Conservation (phyloP, 2,329 filamentous ascomycete genomes). For the Colletotrichum eremochloae region DNA sequence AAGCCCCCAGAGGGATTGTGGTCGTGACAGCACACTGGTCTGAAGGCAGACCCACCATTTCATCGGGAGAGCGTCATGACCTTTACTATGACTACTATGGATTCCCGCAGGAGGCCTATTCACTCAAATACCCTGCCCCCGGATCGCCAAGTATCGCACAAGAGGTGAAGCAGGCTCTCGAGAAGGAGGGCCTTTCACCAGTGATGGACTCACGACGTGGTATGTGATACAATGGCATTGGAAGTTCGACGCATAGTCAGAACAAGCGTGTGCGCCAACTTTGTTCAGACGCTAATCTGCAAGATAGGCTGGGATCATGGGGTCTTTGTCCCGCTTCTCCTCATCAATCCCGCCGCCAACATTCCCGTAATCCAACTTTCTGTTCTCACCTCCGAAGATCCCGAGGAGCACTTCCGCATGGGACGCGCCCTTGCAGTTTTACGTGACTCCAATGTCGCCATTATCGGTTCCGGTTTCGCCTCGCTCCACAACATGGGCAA, state of each 20-base stretch:
- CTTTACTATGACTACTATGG: conserved; percentile 72
- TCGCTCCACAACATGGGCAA: conserved; percentile 67
- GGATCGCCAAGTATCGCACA: conserved; percentile 67
- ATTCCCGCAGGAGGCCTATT: conserved; percentile 68
- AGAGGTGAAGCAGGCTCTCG: conserved; percentile 61
- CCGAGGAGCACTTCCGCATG: conserved; percentile 63
- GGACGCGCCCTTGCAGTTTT: conserved; percentile 65
- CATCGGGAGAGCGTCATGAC: conserved; percentile 59
- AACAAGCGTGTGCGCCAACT: not conserved
- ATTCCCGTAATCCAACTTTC: conserved; percentile 70
- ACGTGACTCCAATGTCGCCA: conserved; percentile 66
- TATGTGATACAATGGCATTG: conserved; percentile 3
- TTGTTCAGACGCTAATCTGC: conserved; percentile 3
- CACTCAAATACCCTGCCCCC: conserved; percentile 67
- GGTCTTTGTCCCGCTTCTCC: conserved; percentile 70
- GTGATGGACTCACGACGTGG: conserved; percentile 55
- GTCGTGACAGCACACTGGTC: conserved; percentile 72
- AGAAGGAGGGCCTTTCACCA: conserved; percentile 59
- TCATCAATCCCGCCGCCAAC: conserved; percentile 65
- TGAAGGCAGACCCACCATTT: conserved; percentile 63
- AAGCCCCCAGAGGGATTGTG: conserved; percentile 65
- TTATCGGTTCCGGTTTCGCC: conserved; percentile 72
- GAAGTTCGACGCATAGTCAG: conserved; percentile 40
- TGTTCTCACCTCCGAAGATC: conserved; percentile 65
- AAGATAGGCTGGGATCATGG: conserved; percentile 68